Base-by-base conservation (phyloP, 2,329 filamentous ascomycete species). In the Chaetomium sp. region DNA sequence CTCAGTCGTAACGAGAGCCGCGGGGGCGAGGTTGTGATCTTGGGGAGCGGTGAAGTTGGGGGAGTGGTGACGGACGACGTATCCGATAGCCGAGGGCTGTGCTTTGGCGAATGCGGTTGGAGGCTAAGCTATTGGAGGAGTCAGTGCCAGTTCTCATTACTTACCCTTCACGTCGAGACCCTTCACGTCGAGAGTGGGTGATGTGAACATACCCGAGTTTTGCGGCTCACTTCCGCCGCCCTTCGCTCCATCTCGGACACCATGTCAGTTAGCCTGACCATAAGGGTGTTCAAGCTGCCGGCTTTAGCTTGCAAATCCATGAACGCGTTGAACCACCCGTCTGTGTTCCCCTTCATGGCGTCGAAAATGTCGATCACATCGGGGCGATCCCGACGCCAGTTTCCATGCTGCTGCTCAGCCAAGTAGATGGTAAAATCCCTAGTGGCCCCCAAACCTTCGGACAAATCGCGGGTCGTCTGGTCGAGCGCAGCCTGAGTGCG, bases 341-440 rank as follows among this genome's bases (percentile, higher is more conserved):
- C 88, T 7, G 91, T 86, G 64, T 97, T 97, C 37, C 89, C 89
- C 66, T 88, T 87, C 91, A 97, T 97, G 40, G 91, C 90, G 42
- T 86, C 81, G 64, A 88, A 94, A 19, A 96, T 89, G 47, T 88
- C 85, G 38, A 80, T 77, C 47, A 86, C 75, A 48, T 82, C 78
- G 2, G 79, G 76, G 27, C 88, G 80, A 48, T 86, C 82, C 51
- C 78, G 72, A 54, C 83, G 79, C 69, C 81, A 83, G 61, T 79
- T 76, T 4, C 81, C 77, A 40, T 84, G 75, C 46, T 82, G 79
- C 58, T 95, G 80, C 37, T 81, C 76, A 5, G 79, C 76, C 49
- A 97, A 75, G 69, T 95, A 96, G 54, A 81, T 76, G 54, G 85
- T 85, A 52, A 97, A 87, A 53, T 89, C 86, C 55, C 83, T 81